Evolutionary conservation across 140 eudicot species (phyloP).

Genomic region (Stevia rebaudiana): DNA sequence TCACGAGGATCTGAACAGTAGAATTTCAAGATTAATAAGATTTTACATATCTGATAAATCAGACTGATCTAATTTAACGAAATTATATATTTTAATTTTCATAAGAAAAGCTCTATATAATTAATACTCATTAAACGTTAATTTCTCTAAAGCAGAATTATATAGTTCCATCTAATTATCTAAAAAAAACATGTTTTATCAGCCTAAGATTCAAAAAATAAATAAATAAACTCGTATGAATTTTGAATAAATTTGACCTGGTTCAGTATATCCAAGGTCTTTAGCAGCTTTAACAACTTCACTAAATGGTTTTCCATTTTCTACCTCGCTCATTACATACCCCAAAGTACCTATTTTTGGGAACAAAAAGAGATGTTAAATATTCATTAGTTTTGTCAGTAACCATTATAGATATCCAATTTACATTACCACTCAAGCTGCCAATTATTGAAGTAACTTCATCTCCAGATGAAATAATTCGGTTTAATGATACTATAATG

Average conservation of each 20-base stretch:
- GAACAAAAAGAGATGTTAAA: conserved; percentile 9
- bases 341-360: conserved; percentile 76
- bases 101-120: not conserved
- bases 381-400: not conserved
- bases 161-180: not conserved
- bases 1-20: conserved; percentile 87
- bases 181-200: not conserved
- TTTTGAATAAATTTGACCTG: conserved; percentile 45
- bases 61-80: not conserved
- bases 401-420: conserved; percentile 6
- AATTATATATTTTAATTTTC: not conserved
- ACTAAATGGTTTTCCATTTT: conserved; percentile 82
- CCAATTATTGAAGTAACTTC: conserved; percentile 57
- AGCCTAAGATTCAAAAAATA: not conserved
- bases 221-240: not conserved
- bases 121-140: not conserved
- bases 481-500: conserved; percentile 69
- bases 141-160: not conserved
- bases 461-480: conserved; percentile 84
- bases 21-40: conserved; percentile 6
- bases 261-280: conserved; percentile 91
- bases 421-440: conserved; percentile 80
- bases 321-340: conserved; percentile 90
- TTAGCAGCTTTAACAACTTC: conserved; percentile 84
- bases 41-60: not conserved